Conservation (phyloP, 2,329 filamentous ascomycete species). For the Shiraia sp. region DNA sequence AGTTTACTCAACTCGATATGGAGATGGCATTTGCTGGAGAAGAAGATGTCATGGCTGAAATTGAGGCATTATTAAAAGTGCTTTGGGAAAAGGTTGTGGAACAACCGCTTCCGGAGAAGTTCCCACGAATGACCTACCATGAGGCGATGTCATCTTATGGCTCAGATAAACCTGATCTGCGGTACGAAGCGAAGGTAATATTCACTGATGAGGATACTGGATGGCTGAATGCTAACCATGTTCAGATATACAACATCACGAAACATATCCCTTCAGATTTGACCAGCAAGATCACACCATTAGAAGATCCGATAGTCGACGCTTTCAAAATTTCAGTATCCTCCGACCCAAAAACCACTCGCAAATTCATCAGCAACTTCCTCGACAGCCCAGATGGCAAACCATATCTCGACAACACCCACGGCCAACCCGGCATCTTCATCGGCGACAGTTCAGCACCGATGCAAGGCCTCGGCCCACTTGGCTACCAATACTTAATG, state of each 20-base stretch:
- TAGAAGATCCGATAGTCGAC: conserved; percentile 73
- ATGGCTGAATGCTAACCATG: conserved; percentile 22
- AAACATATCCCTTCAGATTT: conserved; percentile 67
- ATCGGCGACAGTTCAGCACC: conserved; percentile 75
- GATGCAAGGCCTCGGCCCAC: conserved; percentile 73
- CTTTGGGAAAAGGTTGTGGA: conserved; percentile 59
- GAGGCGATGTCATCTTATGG: conserved; percentile 80
- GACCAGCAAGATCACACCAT: conserved; percentile 71
- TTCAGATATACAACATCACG: conserved; percentile 68
- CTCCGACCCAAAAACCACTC: conserved; percentile 57
- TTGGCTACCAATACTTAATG: conserved; percentile 73
- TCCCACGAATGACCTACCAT: conserved; percentile 69
- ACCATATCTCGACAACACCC: conserved; percentile 67
- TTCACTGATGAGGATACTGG: background rate
- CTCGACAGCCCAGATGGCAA: conserved; percentile 66
- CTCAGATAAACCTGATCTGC: conserved; percentile 88
- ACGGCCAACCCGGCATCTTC: conserved; percentile 80
- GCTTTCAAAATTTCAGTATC: conserved; percentile 69
- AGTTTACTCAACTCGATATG: conserved; percentile 95
- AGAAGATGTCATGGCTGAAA: conserved; percentile 66
- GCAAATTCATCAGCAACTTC: conserved; percentile 68
- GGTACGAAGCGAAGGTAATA: conserved; percentile 69
- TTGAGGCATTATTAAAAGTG: conserved; percentile 58
- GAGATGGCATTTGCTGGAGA: conserved; percentile 87
- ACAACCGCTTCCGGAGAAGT: conserved; percentile 50